Evolutionary conservation across 2,329 filamentous ascomycete genomes (phyloP), one percentile per base, ranked within the genome.

Genomic region (Ophiocordyceps robertsii): DNA sequence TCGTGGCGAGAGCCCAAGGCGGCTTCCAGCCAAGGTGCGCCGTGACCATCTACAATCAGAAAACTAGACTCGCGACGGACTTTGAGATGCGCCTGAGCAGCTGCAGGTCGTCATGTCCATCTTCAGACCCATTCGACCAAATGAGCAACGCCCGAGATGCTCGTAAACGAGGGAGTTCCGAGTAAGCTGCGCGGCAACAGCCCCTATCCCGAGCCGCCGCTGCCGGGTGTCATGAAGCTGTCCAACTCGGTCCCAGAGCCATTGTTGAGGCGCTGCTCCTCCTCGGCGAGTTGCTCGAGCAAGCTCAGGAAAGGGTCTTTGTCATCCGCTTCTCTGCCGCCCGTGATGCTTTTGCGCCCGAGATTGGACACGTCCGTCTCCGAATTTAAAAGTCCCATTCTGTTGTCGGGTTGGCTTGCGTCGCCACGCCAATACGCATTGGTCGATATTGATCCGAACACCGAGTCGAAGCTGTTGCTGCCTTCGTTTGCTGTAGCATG

Each of bases 281-380:
- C 88, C 60, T 92, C 84, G 0, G 84, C 85, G 45, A 92, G 68
- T 61, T 92, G 84, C 57, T 92, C 85, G 31, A 92, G 64, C 36
- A 92, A 62, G 47, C 76, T 84, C 35, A 92, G 61, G 55, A 93
- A 92, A 0, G 85, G 84, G 54, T 92, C 86, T 51, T 84, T 88
- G 50, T 90, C 84, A 17, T 80, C 72, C 3, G 65, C 67, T 2
- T 64, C 69, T 0, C 67, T 68, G 44, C 65, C 69, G 36, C 67
- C 67, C 43, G 68, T 67, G 54, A 72, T 76, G 47, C 64, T 63
- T 2, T 56, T 65, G n/a, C n/a, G n/a, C 1, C 66, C 70, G 0
- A 73, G 71, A 38, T 67, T 68, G 2, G 56, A 46, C 14, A 49
- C 46, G 41, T 48, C 40, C 6, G 42, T 51, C 11, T 49, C 51